Evolutionary conservation across 2,329 filamentous ascomycete species (phyloP).

Genomic region (Exophiala sideris): DNA sequence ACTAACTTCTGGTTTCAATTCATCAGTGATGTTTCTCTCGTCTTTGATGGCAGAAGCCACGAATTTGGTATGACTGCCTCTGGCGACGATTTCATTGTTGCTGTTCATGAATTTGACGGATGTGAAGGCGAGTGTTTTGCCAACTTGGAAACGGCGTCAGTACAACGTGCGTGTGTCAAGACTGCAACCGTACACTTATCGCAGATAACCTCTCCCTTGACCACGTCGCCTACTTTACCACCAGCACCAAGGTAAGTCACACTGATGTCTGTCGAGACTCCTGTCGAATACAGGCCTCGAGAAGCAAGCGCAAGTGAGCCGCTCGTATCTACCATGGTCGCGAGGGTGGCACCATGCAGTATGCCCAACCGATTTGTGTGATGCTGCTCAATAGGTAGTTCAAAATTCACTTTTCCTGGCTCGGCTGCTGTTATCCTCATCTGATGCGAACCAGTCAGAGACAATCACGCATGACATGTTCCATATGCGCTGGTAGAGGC

Average conservation of each 20-base stretch:
- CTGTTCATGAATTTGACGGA: slow-evolving; percentile 59
- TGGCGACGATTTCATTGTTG: slow-evolving; percentile 58
- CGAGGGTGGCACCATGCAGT: slow-evolving; percentile 65
- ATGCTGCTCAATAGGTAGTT: slow-evolving; percentile 61
- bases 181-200: slow-evolving; percentile 55
- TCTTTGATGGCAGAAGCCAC: slow-evolving; percentile 61
- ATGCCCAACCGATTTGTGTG: slow-evolving; percentile 66
- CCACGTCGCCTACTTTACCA: slow-evolving; percentile 59
- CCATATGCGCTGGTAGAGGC: neutral
- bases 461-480: neutral
- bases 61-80: slow-evolving; percentile 67
- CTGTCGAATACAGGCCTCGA: slow-evolving; percentile 61
- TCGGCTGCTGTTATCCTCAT: slow-evolving; percentile 59
- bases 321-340: slow-evolving; percentile 63
- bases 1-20: slow-evolving; percentile 45
- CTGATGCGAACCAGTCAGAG: slow-evolving; percentile 35
- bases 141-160: slow-evolving; percentile 43
- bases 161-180: neutral
- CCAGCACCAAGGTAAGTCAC: slow-evolving; percentile 64
- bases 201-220: slow-evolving; percentile 60
- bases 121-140: slow-evolving; percentile 64
- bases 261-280: slow-evolving; percentile 65
- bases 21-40: slow-evolving; percentile 58
- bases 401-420: slow-evolving; percentile 62
- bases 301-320: slow-evolving; percentile 65